A percentile compares a stretch with the other conserved stretches of the same genome.
Conservation (phyloP, 164 flowering plant genomes). For the Nymphaea colorata region DNA sequence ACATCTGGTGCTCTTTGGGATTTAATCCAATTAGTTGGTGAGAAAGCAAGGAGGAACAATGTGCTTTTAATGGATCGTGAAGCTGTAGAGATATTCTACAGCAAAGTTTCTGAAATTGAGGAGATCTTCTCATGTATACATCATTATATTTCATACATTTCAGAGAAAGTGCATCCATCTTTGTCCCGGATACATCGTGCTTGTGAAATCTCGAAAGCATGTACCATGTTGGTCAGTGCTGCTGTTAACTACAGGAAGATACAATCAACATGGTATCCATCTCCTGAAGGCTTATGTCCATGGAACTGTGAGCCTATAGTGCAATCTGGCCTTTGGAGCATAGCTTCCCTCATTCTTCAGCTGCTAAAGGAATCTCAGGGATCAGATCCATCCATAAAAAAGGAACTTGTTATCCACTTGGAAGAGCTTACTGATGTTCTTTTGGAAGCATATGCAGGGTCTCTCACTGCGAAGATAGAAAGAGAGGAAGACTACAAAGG, state of each 20-base stretch:
- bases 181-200: constrained; percentile 46
- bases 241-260: constrained; percentile 55
- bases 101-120: constrained; percentile 83
- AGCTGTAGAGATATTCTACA: constrained; percentile 92
- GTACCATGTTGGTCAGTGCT: constrained; percentile 43
- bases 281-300: constrained; percentile 70
- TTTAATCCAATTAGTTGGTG: constrained; percentile 84
- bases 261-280: constrained; percentile 83
- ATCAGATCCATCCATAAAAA: constrained; percentile 35
- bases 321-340: constrained; percentile 70
- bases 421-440: constrained; percentile 55
- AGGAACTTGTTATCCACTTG: constrained; percentile 42
- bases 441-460: constrained; percentile 66
- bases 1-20: constrained; percentile 83
- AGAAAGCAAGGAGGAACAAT: constrained; percentile 63
- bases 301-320: constrained; percentile 76
- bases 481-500: constrained; percentile 64
- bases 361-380: constrained; percentile 39
- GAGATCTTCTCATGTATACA: constrained; percentile 65
- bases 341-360: constrained; percentile 66
- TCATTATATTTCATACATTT: constrained; percentile 41
- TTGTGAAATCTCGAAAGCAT: constrained; percentile 75
- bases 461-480: constrained; percentile 68
- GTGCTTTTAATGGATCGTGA: constrained; percentile 98
- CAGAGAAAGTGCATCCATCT: constrained; percentile 35